Evolutionary conservation across 169 alveolate species (phyloP).

Genomic region (Eimeria maxima): DNA sequence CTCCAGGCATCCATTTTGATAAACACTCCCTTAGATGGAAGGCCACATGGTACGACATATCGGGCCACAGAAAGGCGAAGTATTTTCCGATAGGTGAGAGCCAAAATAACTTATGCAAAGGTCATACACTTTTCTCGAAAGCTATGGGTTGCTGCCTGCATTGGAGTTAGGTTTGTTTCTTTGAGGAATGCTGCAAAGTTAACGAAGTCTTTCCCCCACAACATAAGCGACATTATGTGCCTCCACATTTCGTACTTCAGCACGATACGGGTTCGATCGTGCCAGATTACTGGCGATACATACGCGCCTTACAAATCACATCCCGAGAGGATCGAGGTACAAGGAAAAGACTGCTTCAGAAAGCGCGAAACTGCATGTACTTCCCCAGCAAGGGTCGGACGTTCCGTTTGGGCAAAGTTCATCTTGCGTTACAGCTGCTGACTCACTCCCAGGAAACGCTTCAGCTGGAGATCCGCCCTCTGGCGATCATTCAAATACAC

Average conservation of each 20-base stretch:
- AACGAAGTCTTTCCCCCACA: no score
- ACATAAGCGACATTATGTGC: not conserved
- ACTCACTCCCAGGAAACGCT: not conserved
- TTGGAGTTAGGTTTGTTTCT: not conserved
- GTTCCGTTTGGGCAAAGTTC: constrained; percentile 3
- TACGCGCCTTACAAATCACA: constrained; percentile 80
- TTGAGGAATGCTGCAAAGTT: not conserved
- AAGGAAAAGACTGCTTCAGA: constrained; percentile 1
- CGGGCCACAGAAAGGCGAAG: constrained; percentile 83
- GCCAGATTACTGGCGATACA: constrained; percentile 81
- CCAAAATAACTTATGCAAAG: not conserved
- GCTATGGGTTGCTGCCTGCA: not conserved
- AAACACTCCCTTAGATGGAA: constrained; percentile 83
- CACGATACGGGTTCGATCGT: constrained; percentile 78
- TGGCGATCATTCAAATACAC: not conserved
- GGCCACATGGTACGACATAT: constrained; percentile 83
- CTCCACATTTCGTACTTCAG: constrained; percentile 28
- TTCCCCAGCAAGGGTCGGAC: not conserved
- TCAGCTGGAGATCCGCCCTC: not conserved
- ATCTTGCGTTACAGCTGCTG: not conserved
- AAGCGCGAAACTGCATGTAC: not conserved
- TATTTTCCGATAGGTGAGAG: constrained; percentile 81
- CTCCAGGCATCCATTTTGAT: constrained; percentile 83
- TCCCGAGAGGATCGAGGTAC: constrained; percentile 75
- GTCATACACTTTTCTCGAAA: not conserved